Evolutionary conservation across 1,284 basidiomycete species (phyloP).

Genomic region (Blastosporella zonata): DNA sequence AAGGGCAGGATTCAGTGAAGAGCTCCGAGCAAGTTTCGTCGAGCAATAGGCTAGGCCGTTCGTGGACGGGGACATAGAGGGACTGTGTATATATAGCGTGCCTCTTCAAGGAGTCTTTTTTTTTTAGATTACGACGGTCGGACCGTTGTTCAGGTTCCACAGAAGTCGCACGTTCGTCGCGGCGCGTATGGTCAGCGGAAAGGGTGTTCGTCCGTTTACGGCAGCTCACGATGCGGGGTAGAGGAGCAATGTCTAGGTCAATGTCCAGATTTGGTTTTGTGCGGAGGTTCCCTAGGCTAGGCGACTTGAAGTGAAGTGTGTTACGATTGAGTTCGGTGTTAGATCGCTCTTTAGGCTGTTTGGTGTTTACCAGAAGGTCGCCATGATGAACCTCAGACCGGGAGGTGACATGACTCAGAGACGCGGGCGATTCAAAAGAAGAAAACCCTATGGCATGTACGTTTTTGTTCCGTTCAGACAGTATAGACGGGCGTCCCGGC

Average conservation of each 20-base stretch:
- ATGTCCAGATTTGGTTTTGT: slow-evolving; percentile 7
- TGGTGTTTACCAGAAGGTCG: neutral
- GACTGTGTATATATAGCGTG: slow-evolving; percentile 36
- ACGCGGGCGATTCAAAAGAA: slow-evolving; percentile 1
- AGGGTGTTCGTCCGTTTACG: slow-evolving; percentile 26
- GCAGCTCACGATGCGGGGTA: slow-evolving; percentile 18
- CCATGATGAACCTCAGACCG: neutral
- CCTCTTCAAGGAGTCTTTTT: slow-evolving; percentile 27
- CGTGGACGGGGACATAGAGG: slow-evolving; percentile 18
- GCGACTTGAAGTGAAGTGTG: slow-evolving; percentile 13
- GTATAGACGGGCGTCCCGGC: slow-evolving; percentile 6
- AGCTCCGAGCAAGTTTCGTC: neutral
- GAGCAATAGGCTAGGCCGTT: neutral
- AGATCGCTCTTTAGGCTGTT: slow-evolving; percentile 8
- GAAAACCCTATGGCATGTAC: slow-evolving; percentile 3
- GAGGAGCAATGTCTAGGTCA: slow-evolving; percentile 7
- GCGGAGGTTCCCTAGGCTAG: slow-evolving; percentile 16
- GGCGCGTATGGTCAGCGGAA: slow-evolving; percentile 12
- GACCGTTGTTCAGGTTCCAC: neutral
- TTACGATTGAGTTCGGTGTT: neutral
- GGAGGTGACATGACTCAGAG: neutral
- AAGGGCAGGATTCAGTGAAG: neutral
- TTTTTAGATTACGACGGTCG: slow-evolving; percentile 11
- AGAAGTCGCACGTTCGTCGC: neutral
- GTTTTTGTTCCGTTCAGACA: slow-evolving; percentile 14